Evolutionary conservation across 345 rosid species (phyloP).

Genomic region (Diplotaxis tenuifolia): DNA sequence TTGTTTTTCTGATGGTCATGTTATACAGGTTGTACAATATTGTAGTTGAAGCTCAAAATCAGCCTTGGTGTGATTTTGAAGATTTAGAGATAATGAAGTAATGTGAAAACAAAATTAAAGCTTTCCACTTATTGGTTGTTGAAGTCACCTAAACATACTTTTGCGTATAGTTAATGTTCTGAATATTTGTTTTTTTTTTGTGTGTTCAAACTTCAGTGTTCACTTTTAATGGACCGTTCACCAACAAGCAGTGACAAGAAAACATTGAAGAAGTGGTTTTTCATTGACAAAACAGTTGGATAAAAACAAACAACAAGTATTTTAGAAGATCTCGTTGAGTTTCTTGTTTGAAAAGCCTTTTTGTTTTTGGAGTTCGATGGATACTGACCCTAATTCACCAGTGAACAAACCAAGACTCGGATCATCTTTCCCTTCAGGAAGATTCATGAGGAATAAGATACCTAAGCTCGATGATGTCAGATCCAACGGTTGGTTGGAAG

Average conservation of each 20-base stretch:
- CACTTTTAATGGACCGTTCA: conserved; percentile 66
- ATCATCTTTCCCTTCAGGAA: conserved; percentile 36
- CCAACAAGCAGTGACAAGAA: conserved; percentile 75
- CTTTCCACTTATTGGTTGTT: not conserved
- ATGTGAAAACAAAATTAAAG: not conserved
- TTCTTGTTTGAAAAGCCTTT: conserved; percentile 19
- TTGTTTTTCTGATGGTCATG: not conserved
- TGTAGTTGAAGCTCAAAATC: not conserved
- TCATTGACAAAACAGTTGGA: conserved; percentile 81
- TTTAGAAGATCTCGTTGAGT: not conserved
- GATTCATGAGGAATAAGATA: conserved; percentile 57
- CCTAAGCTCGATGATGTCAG: conserved; percentile 77
- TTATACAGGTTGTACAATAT: not conserved
- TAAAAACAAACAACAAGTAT: conserved; percentile 16
- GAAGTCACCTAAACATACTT: no score
- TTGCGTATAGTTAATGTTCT: not conserved
- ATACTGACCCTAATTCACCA: conserved; percentile 56
- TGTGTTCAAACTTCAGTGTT: not conserved
- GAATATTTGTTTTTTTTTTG: not conserved
- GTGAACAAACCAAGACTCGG: conserved; percentile 62
- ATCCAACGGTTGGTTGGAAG: conserved; percentile 88
- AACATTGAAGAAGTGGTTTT: conserved; percentile 93
- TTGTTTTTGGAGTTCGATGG: conserved; percentile 44
- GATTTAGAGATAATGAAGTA: not conserved
- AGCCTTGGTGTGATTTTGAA: not conserved